Evolutionary conservation across 176 grass and related monocot species (phyloP).

Genomic region (Cymbopogon citratus): DNA sequence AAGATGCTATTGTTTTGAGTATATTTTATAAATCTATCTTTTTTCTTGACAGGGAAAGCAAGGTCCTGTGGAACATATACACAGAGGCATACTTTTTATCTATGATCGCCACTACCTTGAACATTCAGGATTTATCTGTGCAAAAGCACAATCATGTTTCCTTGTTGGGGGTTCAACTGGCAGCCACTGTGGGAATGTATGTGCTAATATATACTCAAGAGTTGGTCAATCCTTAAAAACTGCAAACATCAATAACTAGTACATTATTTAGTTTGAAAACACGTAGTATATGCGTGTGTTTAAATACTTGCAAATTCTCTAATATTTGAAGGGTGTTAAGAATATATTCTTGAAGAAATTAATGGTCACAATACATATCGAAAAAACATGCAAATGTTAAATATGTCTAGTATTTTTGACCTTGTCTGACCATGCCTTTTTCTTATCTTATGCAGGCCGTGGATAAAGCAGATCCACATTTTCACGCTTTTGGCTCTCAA

Average conservation of each 20-base stretch:
- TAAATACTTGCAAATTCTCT: neutral
- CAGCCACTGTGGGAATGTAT: constrained; percentile 29
- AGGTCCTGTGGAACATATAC: constrained; percentile 83
- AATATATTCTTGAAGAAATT: neutral
- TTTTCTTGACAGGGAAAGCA: constrained; percentile 61
- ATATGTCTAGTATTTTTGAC: neutral
- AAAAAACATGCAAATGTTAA: neutral
- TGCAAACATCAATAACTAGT: neutral
- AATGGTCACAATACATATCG: neutral
- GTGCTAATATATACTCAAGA: neutral
- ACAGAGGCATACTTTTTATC: constrained; percentile 74
- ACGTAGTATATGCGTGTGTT: neutral
- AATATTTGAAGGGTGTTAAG: neutral
- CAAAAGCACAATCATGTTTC: constrained; percentile 67
- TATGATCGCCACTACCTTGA: constrained; percentile 81
- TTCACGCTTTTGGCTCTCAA: constrained; percentile 47
- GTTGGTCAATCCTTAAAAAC: neutral
- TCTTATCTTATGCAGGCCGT: constrained; percentile 27
- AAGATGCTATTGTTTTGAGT: neutral
- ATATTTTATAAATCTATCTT: neutral
- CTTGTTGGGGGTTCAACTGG: constrained; percentile 56
- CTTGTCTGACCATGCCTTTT: neutral
- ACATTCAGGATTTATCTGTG: constrained; percentile 86
- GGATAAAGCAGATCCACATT: constrained; percentile 38
- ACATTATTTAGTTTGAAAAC: neutral